Percentiles rank a stretch among this genome's conserved stretches.
These are phyloP conservation scores for Russula virescens DNA, from an alignment of 768 basidiomycete species.

Conservation along the genomic window DNA sequence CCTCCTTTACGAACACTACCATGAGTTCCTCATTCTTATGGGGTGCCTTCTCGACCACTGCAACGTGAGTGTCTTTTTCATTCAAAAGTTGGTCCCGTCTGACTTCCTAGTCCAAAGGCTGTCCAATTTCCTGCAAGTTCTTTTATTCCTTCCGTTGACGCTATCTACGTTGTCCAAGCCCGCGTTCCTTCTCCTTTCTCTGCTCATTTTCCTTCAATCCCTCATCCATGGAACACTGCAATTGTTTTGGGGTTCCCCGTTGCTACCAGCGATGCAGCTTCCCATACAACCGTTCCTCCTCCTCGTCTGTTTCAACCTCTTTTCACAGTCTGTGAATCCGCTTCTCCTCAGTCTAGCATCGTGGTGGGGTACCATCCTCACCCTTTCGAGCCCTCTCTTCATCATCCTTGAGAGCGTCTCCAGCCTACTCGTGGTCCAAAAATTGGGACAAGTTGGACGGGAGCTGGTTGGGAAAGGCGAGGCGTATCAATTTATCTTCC, in stretches of 20 bases:
- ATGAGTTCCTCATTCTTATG: constrained; percentile 61
- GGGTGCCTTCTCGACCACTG: constrained; percentile 59
- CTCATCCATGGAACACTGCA: constrained; percentile 78
- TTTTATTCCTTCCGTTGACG: constrained; percentile 79
- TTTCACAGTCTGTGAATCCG: constrained; percentile 58
- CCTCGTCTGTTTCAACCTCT: constrained; percentile 81
- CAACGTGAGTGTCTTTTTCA: constrained; percentile 31
- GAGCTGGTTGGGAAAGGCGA: constrained; percentile 68
- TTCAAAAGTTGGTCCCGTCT: constrained; percentile 10
- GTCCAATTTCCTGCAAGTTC: constrained; percentile 72
- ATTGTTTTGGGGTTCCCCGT: constrained; percentile 63
- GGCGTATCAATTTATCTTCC: constrained; percentile 66
- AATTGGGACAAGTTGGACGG: constrained; percentile 71
- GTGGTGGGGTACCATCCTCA: constrained; percentile 70
- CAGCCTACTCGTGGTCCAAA: constrained; percentile 76
- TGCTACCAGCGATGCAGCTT: constrained; percentile 72
- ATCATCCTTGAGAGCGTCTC: constrained; percentile 81
- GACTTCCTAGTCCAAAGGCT: constrained; percentile 39
- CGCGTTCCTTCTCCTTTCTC: constrained; percentile 76
- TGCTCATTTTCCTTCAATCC: constrained; percentile 69
- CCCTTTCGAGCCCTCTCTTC: constrained; percentile 69
- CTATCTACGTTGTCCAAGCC: constrained; percentile 74
- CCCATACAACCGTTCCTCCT: constrained; percentile 85
- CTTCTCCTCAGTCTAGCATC: constrained; percentile 50
- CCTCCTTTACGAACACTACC: constrained; percentile 11